Percentiles rank a stretch among this genome's conserved stretches.
Conservation (phyloP, 2,329 filamentous ascomycete genomes). For the Microsporum canis region DNA sequence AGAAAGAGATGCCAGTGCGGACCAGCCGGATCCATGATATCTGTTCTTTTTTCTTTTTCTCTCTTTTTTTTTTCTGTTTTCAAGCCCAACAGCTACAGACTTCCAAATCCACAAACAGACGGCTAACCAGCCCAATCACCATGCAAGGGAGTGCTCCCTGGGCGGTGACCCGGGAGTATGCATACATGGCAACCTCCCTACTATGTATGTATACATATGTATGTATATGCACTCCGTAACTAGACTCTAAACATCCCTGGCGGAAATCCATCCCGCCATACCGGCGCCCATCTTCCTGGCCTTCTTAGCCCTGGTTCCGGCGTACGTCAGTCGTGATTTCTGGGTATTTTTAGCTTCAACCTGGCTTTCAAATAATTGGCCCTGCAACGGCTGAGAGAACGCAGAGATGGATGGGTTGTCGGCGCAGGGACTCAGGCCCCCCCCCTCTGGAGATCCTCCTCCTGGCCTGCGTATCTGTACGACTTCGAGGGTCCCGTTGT, state of each 20-base stretch:
- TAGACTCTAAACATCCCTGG: background rate
- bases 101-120: background rate
- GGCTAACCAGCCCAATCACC: background rate
- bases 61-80: background rate
- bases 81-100: background rate
- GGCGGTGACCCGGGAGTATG: background rate
- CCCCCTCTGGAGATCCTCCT: background rate
- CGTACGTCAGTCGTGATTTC: background rate
- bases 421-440: background rate
- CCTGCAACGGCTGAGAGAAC: background rate
- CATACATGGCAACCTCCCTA: background rate
- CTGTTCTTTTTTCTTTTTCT: background rate
- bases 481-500: background rate
- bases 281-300: background rate
- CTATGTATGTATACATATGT: background rate
- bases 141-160: background rate
- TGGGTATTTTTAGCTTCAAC: background rate
- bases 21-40: background rate
- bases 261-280: conserved; percentile 2
- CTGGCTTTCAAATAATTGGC: background rate
- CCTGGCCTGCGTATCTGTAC: background rate
- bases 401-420: background rate
- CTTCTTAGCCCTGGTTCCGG: background rate
- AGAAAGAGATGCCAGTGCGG: background rate
- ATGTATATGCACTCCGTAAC: background rate